Conservation (phyloP, 2,329 filamentous ascomycete genomes). For the Furcasterigmium furcatum region DNA sequence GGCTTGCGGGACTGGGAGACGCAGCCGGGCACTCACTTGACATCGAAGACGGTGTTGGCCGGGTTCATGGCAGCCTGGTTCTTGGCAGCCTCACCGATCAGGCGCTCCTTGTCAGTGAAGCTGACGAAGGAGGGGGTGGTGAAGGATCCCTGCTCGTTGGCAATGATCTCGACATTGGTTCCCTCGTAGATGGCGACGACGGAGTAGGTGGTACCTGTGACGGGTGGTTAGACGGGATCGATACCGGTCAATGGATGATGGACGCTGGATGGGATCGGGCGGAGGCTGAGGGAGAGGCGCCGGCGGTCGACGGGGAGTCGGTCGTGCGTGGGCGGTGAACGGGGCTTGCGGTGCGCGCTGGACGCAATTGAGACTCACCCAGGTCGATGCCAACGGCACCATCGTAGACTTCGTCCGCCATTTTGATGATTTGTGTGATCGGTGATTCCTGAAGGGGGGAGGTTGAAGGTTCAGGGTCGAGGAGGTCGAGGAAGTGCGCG, state of each 20-base stretch:
- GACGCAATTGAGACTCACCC: slow-evolving; percentile 58
- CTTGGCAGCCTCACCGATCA: slow-evolving; percentile 99
- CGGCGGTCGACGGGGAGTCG: slow-evolving; percentile 4
- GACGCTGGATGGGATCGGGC: not conserved
- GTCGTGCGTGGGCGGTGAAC: slow-evolving; percentile 3
- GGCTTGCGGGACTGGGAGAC: not conserved
- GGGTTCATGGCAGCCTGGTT: slow-evolving; percentile 99
- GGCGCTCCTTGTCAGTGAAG: slow-evolving; percentile 97
- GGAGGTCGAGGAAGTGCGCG: slow-evolving; percentile 12
- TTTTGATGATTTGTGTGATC: slow-evolving; percentile 43
- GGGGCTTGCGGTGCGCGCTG: not conserved
- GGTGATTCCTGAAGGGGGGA: slow-evolving; percentile 10
- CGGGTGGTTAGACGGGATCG: slow-evolving; percentile 14
- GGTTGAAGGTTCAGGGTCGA: slow-evolving; percentile 7
- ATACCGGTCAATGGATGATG: slow-evolving; percentile 5
- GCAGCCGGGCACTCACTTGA: slow-evolving; percentile 68
- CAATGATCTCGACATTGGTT: slow-evolving; percentile 99
- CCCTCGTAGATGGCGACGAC: slow-evolving; percentile 99
- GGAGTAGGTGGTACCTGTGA: slow-evolving; percentile 94
- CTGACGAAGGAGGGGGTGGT: slow-evolving; percentile 99
- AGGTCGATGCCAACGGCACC: slow-evolving; percentile 99
- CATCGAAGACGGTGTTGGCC: slow-evolving; percentile 95
- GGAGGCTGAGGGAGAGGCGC: not conserved
- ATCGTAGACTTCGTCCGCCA: slow-evolving; percentile 98
- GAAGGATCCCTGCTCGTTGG: slow-evolving; percentile 99